These are phyloP conservation scores for maize (Zea mays) DNA, from an alignment of 176 grass and related monocot species.

Conservation along the genomic window Zm-B73-REFERENCE-NAM-5.0 NC_050101.1:26744501-26745000, in stretches of 20 bases:
- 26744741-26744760: background rate
- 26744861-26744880: background rate
- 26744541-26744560: background rate
- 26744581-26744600: background rate
- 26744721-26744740: conserved; percentile 1
- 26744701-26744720: background rate
- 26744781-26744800: background rate
- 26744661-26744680: background rate
- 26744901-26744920: conserved; percentile 15
- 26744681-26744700: background rate
- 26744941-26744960: background rate
- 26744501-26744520: background rate
- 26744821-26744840: background rate
- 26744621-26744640: background rate
- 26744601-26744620: background rate
- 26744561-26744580: background rate
- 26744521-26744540: background rate
- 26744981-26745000: background rate
- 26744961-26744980: background rate
- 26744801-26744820: background rate
- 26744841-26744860: background rate
- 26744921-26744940: background rate
- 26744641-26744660: background rate
- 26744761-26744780: background rate
- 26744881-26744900: background rate